Conservation (phyloP, 495 filamentous ascomycete species). For the Jackrogersella minutella region DNA sequence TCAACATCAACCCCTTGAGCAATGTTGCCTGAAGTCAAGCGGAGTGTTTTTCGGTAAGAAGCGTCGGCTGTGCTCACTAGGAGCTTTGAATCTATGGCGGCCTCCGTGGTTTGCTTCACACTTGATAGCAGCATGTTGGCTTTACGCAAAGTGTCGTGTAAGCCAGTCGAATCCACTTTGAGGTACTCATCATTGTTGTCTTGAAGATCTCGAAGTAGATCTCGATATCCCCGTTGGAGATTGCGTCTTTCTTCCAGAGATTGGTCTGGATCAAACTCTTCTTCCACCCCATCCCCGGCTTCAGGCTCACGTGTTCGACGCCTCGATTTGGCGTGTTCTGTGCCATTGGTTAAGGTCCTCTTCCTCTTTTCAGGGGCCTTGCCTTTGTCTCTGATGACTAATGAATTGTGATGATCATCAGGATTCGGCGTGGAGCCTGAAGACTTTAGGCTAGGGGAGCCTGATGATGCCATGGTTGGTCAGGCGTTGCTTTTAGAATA, state of each 20-base stretch:
- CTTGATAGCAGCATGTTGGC: constrained; percentile 70
- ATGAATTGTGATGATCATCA: constrained; percentile 29
- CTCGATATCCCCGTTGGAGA: constrained; percentile 72
- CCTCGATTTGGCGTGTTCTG: constrained; percentile 45
- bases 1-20: constrained; percentile 84
- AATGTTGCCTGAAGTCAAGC: constrained; percentile 72
- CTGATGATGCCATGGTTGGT: constrained; percentile 40
- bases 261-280: constrained; percentile 87
- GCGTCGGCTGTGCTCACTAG: constrained; percentile 81
- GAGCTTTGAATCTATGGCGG: constrained; percentile 85
- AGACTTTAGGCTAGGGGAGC: constrained; percentile 28
- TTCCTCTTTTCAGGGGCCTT: constrained; percentile 58
- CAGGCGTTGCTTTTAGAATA: background rate
- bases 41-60: constrained; percentile 73
- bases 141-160: constrained; percentile 67
- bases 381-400: constrained; percentile 46
- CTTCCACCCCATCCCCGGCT: constrained; percentile 53
- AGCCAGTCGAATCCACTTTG: constrained; percentile 64
- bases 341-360: constrained; percentile 59
- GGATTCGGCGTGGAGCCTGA: constrained; percentile 19
- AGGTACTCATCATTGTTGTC: constrained; percentile 76
- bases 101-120: constrained; percentile 93
- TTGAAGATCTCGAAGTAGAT: constrained; percentile 70
- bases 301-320: constrained; percentile 51
- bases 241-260: constrained; percentile 76